Conservation (phyloP, 345 rosid species). For the Aquilaria yunnanensis region DNA sequence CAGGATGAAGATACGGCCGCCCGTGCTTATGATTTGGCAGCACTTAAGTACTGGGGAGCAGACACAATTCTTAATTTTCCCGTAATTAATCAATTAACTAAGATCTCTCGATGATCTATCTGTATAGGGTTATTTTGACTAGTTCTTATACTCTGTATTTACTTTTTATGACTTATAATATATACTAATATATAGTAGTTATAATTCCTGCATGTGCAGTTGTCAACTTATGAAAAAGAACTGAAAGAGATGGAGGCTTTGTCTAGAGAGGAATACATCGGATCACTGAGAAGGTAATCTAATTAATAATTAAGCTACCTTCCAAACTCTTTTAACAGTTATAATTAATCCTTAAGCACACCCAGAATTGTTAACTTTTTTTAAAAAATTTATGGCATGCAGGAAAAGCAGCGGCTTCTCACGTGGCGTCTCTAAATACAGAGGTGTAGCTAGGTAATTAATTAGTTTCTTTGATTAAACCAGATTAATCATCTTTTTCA, state of each 20-base stretch:
- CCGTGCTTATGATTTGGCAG: constrained; percentile 88
- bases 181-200: too few relatives aligned
- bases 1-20: constrained; percentile 91
- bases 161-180: too few relatives aligned
- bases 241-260: constrained; percentile 71
- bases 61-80: constrained; percentile 81
- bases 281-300: constrained; percentile 54
- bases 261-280: constrained; percentile 83
- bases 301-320: too few relatives aligned
- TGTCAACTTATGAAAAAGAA: constrained; percentile 51
- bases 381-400: not conserved
- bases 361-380: too few relatives aligned
- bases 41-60: constrained; percentile 94
- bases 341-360: too few relatives aligned
- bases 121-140: not conserved
- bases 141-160: not conserved
- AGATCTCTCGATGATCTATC: not conserved
- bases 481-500: not conserved
- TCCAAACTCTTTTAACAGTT: too few relatives aligned
- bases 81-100: constrained; percentile 22
- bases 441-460: constrained; percentile 82
- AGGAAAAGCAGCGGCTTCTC: constrained; percentile 93
- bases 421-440: constrained; percentile 80
- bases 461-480: not conserved
- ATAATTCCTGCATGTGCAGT: constrained; percentile 21